A percentile compares a stretch with the other conserved stretches of the same genome.
Evolutionary conservation across 2,329 filamentous ascomycete species (phyloP).

Genomic region (Erysiphe neolycopersici): DNA sequence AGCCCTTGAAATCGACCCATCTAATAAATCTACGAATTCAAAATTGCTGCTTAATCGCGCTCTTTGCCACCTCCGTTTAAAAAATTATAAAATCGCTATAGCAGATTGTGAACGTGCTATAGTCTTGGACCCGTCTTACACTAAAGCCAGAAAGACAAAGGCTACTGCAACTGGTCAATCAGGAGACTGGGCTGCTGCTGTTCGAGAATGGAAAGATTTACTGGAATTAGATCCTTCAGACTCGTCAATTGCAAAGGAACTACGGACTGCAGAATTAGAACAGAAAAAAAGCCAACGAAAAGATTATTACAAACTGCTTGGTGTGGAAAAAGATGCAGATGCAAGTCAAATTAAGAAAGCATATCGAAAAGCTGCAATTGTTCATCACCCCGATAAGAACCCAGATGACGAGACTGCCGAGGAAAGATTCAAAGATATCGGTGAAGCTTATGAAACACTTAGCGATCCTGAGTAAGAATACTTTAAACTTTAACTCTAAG

Average conservation of each 20-base stretch:
- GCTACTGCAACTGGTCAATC: constrained; percentile 69
- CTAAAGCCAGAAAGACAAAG: constrained; percentile 79
- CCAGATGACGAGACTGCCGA: constrained; percentile 61
- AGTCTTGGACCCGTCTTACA: constrained; percentile 56
- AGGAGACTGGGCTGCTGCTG: constrained; percentile 76
- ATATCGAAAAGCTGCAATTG: constrained; percentile 80
- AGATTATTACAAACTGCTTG: constrained; percentile 96
- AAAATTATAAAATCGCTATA: constrained; percentile 59
- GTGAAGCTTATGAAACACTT: constrained; percentile 87
- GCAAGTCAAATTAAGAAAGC: constrained; percentile 85
- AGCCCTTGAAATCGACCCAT: constrained; percentile 61
- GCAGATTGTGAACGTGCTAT: constrained; percentile 67
- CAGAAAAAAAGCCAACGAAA: constrained; percentile 94
- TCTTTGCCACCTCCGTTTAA: constrained; percentile 57
- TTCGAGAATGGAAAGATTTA: constrained; percentile 69
- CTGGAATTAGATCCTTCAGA: constrained; percentile 65
- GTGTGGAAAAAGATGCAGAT: constrained; percentile 58
- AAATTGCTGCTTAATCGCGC: constrained; percentile 90
- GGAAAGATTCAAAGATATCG: constrained; percentile 89
- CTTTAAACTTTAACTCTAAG: constrained; percentile 1
- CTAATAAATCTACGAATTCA: constrained; percentile 77
- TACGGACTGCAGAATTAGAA: constrained; percentile 75
- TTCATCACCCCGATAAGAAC: constrained; percentile 96
- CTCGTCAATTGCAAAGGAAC: constrained; percentile 52
- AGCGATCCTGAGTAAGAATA: constrained; percentile 65